Evolutionary conservation across 1,139 yeast species (phyloP), one percentile per base, ranked within the genome.

Genomic region (Candida glucosophila): DNA sequence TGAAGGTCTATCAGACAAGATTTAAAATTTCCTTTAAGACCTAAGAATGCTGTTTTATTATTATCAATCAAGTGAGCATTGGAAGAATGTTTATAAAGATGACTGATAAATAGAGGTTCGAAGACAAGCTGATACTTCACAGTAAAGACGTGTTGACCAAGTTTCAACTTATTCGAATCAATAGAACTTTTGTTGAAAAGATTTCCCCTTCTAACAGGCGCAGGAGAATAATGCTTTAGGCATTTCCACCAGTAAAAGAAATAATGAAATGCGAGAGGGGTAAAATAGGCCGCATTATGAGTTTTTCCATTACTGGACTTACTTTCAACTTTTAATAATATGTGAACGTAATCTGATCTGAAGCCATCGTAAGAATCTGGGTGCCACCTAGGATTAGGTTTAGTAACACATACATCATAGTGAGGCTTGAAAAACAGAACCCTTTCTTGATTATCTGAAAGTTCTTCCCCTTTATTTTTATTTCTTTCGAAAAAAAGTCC

Each of bases 211-310:
- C 85, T 67, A 4, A 83, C 67, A 0, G 97, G 95, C 19, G 83
- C 57, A 4, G 93, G 77, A 16, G 79, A 57, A 17, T 71, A 68
- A 23, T 82, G 73, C 14, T 78, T 73, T 42, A 90, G 74, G 28
- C 78, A 65, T 25, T 64, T 55, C 95, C 95, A 86, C 97, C 97
- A 90, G 20, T 57, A 53, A 41, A 71, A 73, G 56, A 88, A 88
- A 39, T 80, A 80, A 8, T 56, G 52, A 35, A 85, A 59, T 0
- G 79, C 66, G 20, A 64, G 52, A 0, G 96, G 95, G 0, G 94
- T 67, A 22, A 88, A 53, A 47, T 86, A 92, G 10, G 78, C 70
- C 1, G 86, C 67, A 50, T 86, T 88, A 40, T 71, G 73, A 2
- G 80, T 47, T 27, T 52, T 49, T 0, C 59, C 63, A 4, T 41